Base-by-base conservation (phyloP, 345 rosid species). In the Heritiera littoralis region DNA sequence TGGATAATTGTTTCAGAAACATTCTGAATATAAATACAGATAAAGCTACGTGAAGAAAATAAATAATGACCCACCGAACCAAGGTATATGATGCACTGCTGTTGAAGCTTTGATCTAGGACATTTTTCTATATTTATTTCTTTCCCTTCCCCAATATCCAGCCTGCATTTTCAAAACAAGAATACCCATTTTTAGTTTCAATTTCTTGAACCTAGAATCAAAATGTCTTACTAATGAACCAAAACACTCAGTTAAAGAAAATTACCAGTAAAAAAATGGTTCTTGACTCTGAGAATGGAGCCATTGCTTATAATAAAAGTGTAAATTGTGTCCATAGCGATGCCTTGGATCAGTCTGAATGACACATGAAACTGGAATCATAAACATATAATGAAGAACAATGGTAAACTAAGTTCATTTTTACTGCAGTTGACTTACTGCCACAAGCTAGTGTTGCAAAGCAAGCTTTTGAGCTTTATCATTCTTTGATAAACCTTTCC, bases 221-320 rank as follows among this genome's bases (percentile, higher is more conserved):
- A 49, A 49, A 45, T 64, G 15, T 76, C 58, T 30, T 28, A 63
- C 56, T 76, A 63, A 17, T 12, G 11, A 52, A 75, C 20, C n/a
- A 69, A 38, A 77, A 28, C 56, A 28, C 17, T 6, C 66, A 14
- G 81, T 69, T 15, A 72, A 20, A 78, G 81, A 74, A 69, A n/a
- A 13, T 83, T 91, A 94, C 99, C 99, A 94, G 87, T 94, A 96
- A 84, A 96, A 96, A 88, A 96, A 96, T 77, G 99, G 99, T 84
- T 96, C 97, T 86, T 91, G 90, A 45, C 97, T 90, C 80, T 90
- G 94, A 74, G 92, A 91, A 38, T 89, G 88, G 78, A 88, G 90
- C 99, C 98, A 94, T 13, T 86, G 83, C n/a, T 70, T 85, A 79
- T 89, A 92, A 85, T 96, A 94, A 79, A 89, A 92, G 73, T 92